These are phyloP conservation scores for Lojkania enalia DNA, from an alignment of 2,329 filamentous ascomycete genomes.

Conservation along the genomic window DNA sequence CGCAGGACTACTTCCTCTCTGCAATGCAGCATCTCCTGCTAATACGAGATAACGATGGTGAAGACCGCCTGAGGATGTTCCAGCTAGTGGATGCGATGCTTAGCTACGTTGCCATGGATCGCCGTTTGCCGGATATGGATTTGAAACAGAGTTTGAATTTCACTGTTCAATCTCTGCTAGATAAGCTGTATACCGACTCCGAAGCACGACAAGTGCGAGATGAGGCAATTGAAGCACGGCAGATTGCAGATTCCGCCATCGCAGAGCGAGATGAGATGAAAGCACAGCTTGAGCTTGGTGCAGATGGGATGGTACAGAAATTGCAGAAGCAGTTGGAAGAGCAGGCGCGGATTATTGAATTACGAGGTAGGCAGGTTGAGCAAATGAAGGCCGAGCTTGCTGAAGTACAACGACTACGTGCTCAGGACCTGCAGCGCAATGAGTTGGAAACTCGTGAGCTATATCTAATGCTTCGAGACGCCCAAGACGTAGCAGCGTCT, in stretches of 20 bases:
- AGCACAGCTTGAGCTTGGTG: constrained; percentile 83
- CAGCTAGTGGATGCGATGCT: constrained; percentile 99
- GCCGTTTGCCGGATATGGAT: constrained; percentile 92
- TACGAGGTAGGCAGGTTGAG: constrained; percentile 83
- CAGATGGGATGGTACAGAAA: constrained; percentile 90
- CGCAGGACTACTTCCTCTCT: constrained; percentile 94
- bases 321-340: constrained; percentile 93
- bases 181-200: constrained; percentile 94
- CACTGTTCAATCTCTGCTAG: constrained; percentile 90
- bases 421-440: constrained; percentile 90
- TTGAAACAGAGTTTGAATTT: constrained; percentile 97
- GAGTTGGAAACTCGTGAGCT: constrained; percentile 95
- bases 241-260: constrained; percentile 93
- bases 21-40: constrained; percentile 93
- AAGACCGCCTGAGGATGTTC: constrained; percentile 93
- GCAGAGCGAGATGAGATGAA: constrained; percentile 96
- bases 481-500: constrained; percentile 91
- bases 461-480: constrained; percentile 97
- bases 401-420: constrained; percentile 80
- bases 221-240: constrained; percentile 84
- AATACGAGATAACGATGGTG: constrained; percentile 86
- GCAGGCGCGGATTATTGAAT: constrained; percentile 85
- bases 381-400: constrained; percentile 86
- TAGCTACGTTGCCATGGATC: constrained; percentile 98
- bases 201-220: constrained; percentile 91